A percentile compares a stretch with the other conserved stretches of the same genome.
Conservation (phyloP, 176 grass and related monocot species). For the Melocanna baccifera region DNA sequence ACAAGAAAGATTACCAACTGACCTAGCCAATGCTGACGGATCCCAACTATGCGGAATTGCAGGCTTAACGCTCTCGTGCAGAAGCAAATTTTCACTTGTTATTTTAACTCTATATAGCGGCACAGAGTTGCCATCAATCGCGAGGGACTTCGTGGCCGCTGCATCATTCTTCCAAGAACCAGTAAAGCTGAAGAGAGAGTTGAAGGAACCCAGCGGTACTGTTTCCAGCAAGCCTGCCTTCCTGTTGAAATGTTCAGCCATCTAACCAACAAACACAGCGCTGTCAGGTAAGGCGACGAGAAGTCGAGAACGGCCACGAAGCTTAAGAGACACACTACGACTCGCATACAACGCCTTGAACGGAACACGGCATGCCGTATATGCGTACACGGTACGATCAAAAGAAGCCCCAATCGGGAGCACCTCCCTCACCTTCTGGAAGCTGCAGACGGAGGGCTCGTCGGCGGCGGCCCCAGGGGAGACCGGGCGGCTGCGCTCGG, state of each 20-base stretch:
- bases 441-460: conserved; percentile 59
- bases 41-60: conserved; percentile 84
- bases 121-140: conserved; percentile 67
- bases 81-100: conserved; percentile 41
- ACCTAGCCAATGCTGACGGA: conserved; percentile 95
- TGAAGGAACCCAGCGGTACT: conserved; percentile 88
- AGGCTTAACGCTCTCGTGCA: conserved; percentile 55
- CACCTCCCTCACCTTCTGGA: conserved; percentile 52
- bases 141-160: conserved; percentile 73
- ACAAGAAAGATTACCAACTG: conserved; percentile 98
- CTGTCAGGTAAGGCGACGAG: conserved; percentile 16
- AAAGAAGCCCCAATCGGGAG: conserved; percentile 11
- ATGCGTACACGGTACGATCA: conserved; percentile 26
- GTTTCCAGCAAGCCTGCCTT: conserved; percentile 62
- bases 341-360: not conserved
- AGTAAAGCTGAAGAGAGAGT: conserved; percentile 91
- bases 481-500: conserved; percentile 34
- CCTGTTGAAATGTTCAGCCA: conserved; percentile 92
- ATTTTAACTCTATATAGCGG: conserved; percentile 64
- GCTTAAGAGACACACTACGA: not conserved
- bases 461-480: not conserved
- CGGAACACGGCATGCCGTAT: not conserved
- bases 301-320: not conserved
- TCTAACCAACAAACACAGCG: conserved; percentile 48
- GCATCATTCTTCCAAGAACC: conserved; percentile 80